Base-by-base conservation (phyloP, 73 alveolate genomes). In the Breviolum minutum region DNA sequence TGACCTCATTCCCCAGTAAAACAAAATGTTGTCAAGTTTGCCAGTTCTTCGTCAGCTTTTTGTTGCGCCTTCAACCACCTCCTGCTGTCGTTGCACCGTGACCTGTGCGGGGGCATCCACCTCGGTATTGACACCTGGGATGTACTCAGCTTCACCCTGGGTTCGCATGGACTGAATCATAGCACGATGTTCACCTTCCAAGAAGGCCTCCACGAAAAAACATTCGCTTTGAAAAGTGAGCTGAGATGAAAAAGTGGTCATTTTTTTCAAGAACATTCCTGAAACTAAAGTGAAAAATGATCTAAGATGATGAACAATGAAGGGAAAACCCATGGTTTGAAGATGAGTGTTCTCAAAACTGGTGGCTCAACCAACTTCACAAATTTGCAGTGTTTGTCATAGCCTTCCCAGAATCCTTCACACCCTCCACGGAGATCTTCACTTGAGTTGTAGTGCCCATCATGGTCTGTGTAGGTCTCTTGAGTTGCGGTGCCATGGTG, bases 71-170 rank as follows among this genome's bases (percentile, higher is more conserved):
- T 48, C 92, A 48, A 83, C 92, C 0, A 83, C 73, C 64, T 83
- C 92, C 60, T 83, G 30, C 22, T 83, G 92, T 13, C 92, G 92
- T 24, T 83, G 92, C 92, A 83, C 92, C 24, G 92, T 20, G 61
- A 83, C 64, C 60, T 83, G 92, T 40, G 92, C 30, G 5, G 71
- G 92, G 26, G 92, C 92, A 26, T 83, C 92, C 71, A 83, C 73
- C 26, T 83, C 92, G 61, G 74, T 83, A 61, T 83, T 83, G 74
- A 83, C 22, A 19, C 92, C 92, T 1, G 92, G 74, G 7, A 83
- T 30, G 64, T 83, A 83, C 74, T 83, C 92, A 26, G 92, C 92
- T 73, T 83, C 92, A 19, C 92, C 92, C 92, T 83, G 92, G 26
- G 92, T 22, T 8, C 92, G 92, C 76, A 54, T 24, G 74, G 92